A percentile compares a stretch with the other conserved stretches of the same genome.
Evolutionary conservation across 2,329 filamentous ascomycete genomes (phyloP).

Genomic region (Ophiocordyceps camponoti-leonardi): DNA sequence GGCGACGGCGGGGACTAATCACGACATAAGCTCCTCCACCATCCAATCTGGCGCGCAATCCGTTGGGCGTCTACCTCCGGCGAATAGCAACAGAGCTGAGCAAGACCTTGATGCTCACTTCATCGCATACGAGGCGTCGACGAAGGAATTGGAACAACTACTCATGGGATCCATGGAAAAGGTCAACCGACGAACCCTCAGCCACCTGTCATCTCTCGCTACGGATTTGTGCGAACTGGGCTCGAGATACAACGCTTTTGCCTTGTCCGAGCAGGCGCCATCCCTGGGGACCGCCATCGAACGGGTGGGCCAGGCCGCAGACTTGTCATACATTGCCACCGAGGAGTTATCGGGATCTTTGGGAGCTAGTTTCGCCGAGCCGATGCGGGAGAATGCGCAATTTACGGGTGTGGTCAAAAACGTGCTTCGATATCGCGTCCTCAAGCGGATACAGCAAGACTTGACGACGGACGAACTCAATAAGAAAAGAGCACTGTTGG

Average conservation of each 20-base stretch:
- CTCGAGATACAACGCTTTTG: conserved; percentile 93
- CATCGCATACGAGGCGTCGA: conserved; percentile 78
- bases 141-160: conserved; percentile 76
- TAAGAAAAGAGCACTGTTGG: conserved; percentile 68
- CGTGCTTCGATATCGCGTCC: conserved; percentile 73
- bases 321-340: conserved; percentile 90
- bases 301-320: conserved; percentile 81
- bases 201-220: conserved; percentile 67
- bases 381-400: conserved; percentile 93
- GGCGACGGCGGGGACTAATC: conserved; percentile 24
- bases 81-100: conserved; percentile 60
- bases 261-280: conserved; percentile 77
- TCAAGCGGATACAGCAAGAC: conserved; percentile 93
- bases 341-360: conserved; percentile 76
- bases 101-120: conserved; percentile 94
- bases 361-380: conserved; percentile 90
- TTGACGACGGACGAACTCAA: conserved; percentile 87
- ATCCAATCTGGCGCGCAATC: conserved; percentile 33
- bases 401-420: conserved; percentile 87
- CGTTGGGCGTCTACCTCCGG: conserved; percentile 68
- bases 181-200: conserved; percentile 77
- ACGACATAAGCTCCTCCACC: conserved; percentile 17
- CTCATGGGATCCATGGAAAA: conserved; percentile 92
- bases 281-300: conserved; percentile 87
- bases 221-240: conserved; percentile 85